A percentile compares a stretch with the other conserved stretches of the same genome.
Evolutionary conservation across 768 basidiomycete genomes (phyloP).

Genomic region (Hysterangium stoloniferum): DNA sequence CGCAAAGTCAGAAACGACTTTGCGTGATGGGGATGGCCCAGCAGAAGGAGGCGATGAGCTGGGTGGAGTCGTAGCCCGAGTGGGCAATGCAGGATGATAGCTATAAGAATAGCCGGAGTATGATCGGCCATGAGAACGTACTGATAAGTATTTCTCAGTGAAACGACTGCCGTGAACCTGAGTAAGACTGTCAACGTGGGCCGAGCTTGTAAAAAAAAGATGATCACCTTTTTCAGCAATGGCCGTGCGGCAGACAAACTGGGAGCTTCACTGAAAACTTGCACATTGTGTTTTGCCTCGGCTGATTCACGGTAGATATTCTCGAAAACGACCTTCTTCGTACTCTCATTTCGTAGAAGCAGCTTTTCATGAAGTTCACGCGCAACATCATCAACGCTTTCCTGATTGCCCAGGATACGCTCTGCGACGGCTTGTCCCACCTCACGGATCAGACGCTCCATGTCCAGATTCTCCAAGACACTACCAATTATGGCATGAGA

Average conservation of each 20-base stretch:
- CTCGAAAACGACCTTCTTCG: constrained; percentile 93
- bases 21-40: constrained; percentile 66
- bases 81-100: constrained; percentile 35
- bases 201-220: constrained; percentile 6
- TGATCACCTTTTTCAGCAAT: constrained; percentile 65
- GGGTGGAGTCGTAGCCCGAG: constrained; percentile 31
- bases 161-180: constrained; percentile 94
- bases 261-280: constrained; percentile 69
- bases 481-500: constrained; percentile 95
- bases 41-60: constrained; percentile 24
- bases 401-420: constrained; percentile 85
- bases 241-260: constrained; percentile 68
- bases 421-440: constrained; percentile 91
- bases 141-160: constrained; percentile 90
- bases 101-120: constrained; percentile 26
- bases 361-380: constrained; percentile 89
- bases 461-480: constrained; percentile 95
- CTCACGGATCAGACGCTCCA: constrained; percentile 93
- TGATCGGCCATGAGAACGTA: constrained; percentile 41
- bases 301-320: constrained; percentile 92
- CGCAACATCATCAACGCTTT: constrained; percentile 95
- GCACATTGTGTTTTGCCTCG: constrained; percentile 85
- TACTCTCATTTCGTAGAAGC: constrained; percentile 87
- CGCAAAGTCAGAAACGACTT: constrained; percentile 84
- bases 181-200: constrained; percentile 9